phyloP scores from a whole-genome alignment of 2,329 filamentous ascomycete species.

The Rutstroemia sp. region DNA sequence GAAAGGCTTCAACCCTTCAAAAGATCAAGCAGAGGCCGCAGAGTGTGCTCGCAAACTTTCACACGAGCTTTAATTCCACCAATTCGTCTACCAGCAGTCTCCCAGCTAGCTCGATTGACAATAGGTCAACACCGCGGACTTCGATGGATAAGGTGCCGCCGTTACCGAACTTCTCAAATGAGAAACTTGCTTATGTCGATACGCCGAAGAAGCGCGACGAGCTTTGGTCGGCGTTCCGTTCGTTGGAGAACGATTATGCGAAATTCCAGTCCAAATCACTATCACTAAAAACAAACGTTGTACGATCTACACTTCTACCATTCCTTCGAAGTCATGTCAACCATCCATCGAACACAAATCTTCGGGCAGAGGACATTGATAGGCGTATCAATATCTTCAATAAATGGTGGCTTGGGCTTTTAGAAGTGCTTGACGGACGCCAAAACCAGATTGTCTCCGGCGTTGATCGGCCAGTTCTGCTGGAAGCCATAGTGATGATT shows the following conservation, averaged over 20 bases:
- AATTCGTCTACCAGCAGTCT: constrained; percentile 30
- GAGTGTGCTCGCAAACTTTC: constrained; percentile 25
- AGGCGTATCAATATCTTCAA: constrained; percentile 60
- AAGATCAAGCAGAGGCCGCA: constrained; percentile 25
- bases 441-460: constrained; percentile 64
- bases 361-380: constrained; percentile 63
- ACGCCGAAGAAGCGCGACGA: constrained; percentile 57
- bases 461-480: constrained; percentile 59
- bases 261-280: constrained; percentile 64
- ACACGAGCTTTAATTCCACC: constrained; percentile 24
- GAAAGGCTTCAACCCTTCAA: constrained; percentile 17
- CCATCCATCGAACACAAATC: constrained; percentile 49
- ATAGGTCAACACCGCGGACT: constrained; percentile 35
- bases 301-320: constrained; percentile 55
- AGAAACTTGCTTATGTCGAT: constrained; percentile 25
- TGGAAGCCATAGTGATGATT: constrained; percentile 62
- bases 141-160: constrained; percentile 40
- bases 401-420: constrained; percentile 66
- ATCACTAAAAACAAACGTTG: constrained; percentile 61
- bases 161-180: constrained; percentile 35
- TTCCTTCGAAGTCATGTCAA: constrained; percentile 54
- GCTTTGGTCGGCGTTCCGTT: constrained; percentile 60
- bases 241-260: constrained; percentile 60
- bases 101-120: constrained; percentile 39
- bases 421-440: constrained; percentile 61